Conservation (phyloP, 2,329 filamentous ascomycete species). For the Aspergillus spinulosporus region DNA sequence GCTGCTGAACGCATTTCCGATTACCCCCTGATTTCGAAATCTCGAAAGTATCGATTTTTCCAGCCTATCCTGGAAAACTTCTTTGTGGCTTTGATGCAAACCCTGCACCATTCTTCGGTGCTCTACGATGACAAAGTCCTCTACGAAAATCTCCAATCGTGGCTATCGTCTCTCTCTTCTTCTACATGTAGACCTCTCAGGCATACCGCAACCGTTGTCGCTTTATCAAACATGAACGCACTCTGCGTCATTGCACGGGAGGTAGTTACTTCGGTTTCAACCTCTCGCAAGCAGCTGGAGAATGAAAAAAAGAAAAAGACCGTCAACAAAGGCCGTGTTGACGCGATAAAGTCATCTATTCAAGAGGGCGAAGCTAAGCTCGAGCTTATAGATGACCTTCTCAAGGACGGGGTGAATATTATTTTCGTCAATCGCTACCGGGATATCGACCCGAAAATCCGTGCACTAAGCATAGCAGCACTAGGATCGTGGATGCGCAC, state of each 20-base stretch:
- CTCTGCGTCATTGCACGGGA: slow-evolving; percentile 72
- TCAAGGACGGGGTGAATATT: slow-evolving; percentile 86
- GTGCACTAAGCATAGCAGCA: slow-evolving; percentile 82
- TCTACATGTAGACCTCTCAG: slow-evolving; percentile 84
- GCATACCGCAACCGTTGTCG: slow-evolving; percentile 86
- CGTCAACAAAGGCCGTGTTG: slow-evolving; percentile 75
- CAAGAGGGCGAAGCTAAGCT: slow-evolving; percentile 69
- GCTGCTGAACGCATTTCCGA: slow-evolving; percentile 81
- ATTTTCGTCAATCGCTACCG: slow-evolving; percentile 95
- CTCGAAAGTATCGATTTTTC: slow-evolving; percentile 74
- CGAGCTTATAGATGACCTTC: slow-evolving; percentile 67
- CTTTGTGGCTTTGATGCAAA: slow-evolving; percentile 72
- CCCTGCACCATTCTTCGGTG: slow-evolving; percentile 77
- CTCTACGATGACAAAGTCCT: slow-evolving; percentile 75
- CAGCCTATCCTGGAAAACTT: slow-evolving; percentile 75
- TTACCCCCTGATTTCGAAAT: slow-evolving; percentile 84
- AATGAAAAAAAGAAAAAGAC: slow-evolving; percentile 69
- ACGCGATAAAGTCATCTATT: slow-evolving; percentile 70
- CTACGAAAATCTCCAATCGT: slow-evolving; percentile 84
- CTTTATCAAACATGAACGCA: slow-evolving; percentile 74
- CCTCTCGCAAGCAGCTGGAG: slow-evolving; percentile 75
- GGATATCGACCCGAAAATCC: slow-evolving; percentile 85
- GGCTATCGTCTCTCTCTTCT: slow-evolving; percentile 89
- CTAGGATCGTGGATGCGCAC: slow-evolving; percentile 85
- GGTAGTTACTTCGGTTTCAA: slow-evolving; percentile 71